Percentiles rank a stretch among this genome's conserved stretches.
Conservation (phyloP, 108 stramenopile genomes). For the Nitzschia sp. region DNA sequence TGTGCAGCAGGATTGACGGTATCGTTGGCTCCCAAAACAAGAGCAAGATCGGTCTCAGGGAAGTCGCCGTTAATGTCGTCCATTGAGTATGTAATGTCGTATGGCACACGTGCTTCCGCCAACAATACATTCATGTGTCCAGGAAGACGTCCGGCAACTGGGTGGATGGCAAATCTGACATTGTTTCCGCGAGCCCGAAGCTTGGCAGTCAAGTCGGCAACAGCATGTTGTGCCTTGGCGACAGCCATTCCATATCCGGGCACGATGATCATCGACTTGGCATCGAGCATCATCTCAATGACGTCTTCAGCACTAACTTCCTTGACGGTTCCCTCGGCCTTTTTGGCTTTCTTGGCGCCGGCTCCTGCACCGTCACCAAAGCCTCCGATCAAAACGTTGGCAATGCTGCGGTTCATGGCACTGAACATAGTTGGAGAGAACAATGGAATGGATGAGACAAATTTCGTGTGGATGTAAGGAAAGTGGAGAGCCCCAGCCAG, state of each 20-base stretch:
- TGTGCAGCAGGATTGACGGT: conserved; percentile 87
- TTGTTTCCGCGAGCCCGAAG: conserved; percentile 69
- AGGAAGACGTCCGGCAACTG: conserved; percentile 87
- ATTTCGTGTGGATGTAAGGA: not conserved
- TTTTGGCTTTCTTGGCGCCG: conserved; percentile 29
- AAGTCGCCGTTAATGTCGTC: conserved; percentile 68
- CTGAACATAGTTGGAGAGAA: not conserved
- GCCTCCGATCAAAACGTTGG: conserved; percentile 77
- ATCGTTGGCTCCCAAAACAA: conserved; percentile 64
- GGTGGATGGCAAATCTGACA: conserved; percentile 83
- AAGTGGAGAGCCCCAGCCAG: too few relatives aligned
- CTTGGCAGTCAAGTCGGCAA: conserved; percentile 64
- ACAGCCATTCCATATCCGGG: conserved; percentile 91
- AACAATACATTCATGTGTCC: conserved; percentile 86
- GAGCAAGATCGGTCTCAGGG: conserved; percentile 56
- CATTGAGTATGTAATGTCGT: conserved; percentile 61
- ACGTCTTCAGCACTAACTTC: conserved; percentile 56
- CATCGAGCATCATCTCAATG: conserved; percentile 53
- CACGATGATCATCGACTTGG: conserved; percentile 76
- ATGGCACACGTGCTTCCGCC: conserved; percentile 87
- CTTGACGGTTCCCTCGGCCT: conserved; percentile 40
- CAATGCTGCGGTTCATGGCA: conserved; percentile 84
- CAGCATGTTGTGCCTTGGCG: conserved; percentile 79
- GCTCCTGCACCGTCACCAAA: conserved; percentile 48
- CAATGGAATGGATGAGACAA: not conserved